phyloP scores from a whole-genome alignment of 441 rosid genomes.

The Adansonia gregorii region DNA sequence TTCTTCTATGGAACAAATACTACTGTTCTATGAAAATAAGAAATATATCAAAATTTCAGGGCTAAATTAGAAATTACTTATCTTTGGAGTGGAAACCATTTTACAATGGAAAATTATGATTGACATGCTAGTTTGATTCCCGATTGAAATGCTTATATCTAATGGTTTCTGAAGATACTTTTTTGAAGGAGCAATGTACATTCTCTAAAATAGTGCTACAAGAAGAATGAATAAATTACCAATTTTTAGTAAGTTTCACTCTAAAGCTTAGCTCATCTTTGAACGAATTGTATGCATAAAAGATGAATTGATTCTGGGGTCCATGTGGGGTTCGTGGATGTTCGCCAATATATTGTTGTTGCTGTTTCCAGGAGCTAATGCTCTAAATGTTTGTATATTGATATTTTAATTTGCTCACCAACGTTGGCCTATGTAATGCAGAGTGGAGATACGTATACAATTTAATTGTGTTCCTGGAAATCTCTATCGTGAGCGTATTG shows the following conservation, averaged over 20 bases:
- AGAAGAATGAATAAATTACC: background rate
- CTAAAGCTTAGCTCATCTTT: background rate
- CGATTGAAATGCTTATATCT: background rate
- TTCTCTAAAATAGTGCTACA: background rate
- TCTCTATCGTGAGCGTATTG: constrained; percentile 59
- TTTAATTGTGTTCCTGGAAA: constrained; percentile 77
- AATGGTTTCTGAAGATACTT: background rate
- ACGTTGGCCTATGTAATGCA: constrained; percentile 32
- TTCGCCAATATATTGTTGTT: background rate
- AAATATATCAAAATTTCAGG: background rate
- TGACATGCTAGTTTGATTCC: background rate
- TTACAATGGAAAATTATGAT: background rate
- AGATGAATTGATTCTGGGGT: background rate
- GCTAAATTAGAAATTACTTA: background rate
- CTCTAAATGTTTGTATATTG: background rate
- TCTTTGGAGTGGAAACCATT: background rate
- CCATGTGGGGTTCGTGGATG: no score
- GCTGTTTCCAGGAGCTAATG: constrained; percentile 21
- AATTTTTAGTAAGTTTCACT: background rate
- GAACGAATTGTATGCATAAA: no score
- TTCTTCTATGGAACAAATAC: background rate
- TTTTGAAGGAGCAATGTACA: background rate
- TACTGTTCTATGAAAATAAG: background rate
- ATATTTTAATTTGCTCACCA: constrained; percentile 12
- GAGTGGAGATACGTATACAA: constrained; percentile 78